Evolutionary conservation across 805 yeast genomes (phyloP).

Genomic region (Wickerhamiella hasegawae): DNA sequence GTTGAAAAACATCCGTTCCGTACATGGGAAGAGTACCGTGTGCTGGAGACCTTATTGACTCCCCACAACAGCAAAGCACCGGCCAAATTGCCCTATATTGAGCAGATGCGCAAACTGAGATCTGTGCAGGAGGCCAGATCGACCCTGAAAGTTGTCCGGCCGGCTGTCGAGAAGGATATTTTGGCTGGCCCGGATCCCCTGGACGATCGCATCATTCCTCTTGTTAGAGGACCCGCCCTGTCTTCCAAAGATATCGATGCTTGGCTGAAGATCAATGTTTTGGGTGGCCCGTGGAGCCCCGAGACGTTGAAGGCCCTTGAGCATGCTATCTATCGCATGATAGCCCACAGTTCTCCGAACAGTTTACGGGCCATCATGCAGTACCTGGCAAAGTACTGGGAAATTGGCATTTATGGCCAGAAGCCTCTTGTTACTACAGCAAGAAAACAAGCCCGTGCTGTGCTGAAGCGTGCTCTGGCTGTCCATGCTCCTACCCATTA

Average conservation of each 20-base stretch:
- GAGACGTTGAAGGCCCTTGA: not conserved
- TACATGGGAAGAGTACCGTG: not conserved
- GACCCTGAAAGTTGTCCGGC: too few species aligned
- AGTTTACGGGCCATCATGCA: slow-evolving; percentile 9
- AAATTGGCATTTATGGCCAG: slow-evolving; percentile 12
- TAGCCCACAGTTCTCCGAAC: not conserved
- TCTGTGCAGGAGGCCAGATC: not conserved
- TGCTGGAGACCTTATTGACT: not conserved
- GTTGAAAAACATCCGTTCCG: too few species aligned
- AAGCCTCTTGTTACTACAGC: slow-evolving; percentile 14
- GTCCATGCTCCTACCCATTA: slow-evolving; percentile 13
- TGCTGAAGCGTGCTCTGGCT: slow-evolving; percentile 15
- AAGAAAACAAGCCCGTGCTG: slow-evolving; percentile 12
- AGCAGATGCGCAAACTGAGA: not conserved
- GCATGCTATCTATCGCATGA: not conserved
- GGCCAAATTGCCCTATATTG: not conserved
- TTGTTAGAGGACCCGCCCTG: not conserved
- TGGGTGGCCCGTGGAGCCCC: not conserved
- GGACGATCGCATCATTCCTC: not conserved
- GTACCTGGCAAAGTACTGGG: slow-evolving; percentile 16
- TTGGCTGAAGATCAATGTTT: not conserved
- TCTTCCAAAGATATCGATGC: not conserved
- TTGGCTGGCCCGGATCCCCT: not conserved
- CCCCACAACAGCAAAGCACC: not conserved
- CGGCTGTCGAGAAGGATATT: not conserved